Evolutionary conservation across 108 stramenopile genomes (phyloP), one percentile per base, ranked within the genome.

Genomic region (Nitzschia sp.): DNA sequence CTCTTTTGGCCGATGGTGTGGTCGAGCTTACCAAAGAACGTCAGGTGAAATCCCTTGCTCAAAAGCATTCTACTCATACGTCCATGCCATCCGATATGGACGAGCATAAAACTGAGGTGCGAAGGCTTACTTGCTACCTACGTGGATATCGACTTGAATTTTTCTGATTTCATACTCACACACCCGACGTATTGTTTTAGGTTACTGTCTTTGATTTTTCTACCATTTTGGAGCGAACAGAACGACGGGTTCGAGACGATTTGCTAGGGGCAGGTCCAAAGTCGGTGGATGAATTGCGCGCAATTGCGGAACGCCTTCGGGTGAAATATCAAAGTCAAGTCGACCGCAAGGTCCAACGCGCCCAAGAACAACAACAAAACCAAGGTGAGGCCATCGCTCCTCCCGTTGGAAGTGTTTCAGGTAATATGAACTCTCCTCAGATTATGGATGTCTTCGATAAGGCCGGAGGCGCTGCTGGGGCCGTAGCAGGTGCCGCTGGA

Each of bases 141-240:
- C n/a, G n/a, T n/a, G n/a, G n/a, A n/a, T n/a, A n/a, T n/a, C n/a
- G n/a, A n/a, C 10, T n/a, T 24, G 9, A 60, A 9, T 60, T n/a
- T 8, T 9, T n/a, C 26, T 17, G 8, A 38, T n/a, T n/a, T n/a
- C n/a, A 17, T 63, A 2, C 44, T 24, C 10, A 21, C 19, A 48
- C 63, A 14, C n/a, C n/a, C n/a, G n/a, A 50, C 9, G 11, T 26
- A 2, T 11, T 22, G 26, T 41, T 44, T 11, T 25, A 85, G 77
- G 89, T 93, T 21, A 88, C 92, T 9, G 92, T 93, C 15, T 93
- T 93, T 83, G 92, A 93, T 69, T 93, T 93, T 76, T 69, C 92
- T 24, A 73, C 77, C 41, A 90, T 93, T 57, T 68, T 90, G 76
- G 87, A 89, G 70, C 71, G 77, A 21, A 88, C 89, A 8, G 89